phyloP scores from a whole-genome alignment of 805 yeast species.

The Kazachstania psychrophila region DNA sequence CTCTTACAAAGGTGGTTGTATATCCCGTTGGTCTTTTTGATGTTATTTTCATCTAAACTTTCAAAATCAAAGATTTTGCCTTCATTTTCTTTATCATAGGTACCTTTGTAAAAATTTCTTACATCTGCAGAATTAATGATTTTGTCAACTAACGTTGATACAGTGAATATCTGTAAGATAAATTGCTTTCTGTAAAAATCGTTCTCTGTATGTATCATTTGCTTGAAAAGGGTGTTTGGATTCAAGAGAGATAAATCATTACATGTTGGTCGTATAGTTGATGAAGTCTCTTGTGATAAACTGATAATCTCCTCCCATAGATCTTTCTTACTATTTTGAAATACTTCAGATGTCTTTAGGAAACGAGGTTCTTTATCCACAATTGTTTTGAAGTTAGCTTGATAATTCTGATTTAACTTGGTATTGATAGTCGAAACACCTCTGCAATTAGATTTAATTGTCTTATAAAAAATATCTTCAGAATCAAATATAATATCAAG shows the following conservation, averaged over 20 bases:
- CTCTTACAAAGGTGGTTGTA: conserved; percentile 12
- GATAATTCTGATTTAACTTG: conserved; percentile 14
- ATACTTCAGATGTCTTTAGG: conserved; percentile 8
- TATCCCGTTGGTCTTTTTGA: conserved; percentile 9
- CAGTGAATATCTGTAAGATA: conserved; percentile 19
- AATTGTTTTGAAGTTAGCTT: conserved; percentile 10
- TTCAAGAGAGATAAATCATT: conserved; percentile 18
- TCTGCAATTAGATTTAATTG: conserved; percentile 7
- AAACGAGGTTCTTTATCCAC: conserved; percentile 11
- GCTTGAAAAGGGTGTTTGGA: conserved; percentile 15
- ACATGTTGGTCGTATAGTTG: conserved; percentile 13
- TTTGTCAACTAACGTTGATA: conserved; percentile 10
- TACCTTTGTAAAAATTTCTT: conserved; percentile 14
- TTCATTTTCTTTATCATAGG: conserved; percentile 16
- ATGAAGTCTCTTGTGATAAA: conserved; percentile 1
- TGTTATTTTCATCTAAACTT: conserved; percentile 10
- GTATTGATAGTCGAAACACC: conserved; percentile 8
- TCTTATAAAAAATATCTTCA: conserved; percentile 19
- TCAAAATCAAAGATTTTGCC: conserved; percentile 7
- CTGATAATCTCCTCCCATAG: conserved; percentile 11
- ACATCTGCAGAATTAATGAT: conserved; percentile 14
- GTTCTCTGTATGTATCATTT: conserved; percentile 14
- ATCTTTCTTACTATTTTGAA: conserved; percentile 7
- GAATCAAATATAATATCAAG: conserved; percentile 16
- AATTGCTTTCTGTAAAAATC: conserved; percentile 26